Conservation (phyloP, 2,329 filamentous ascomycete genomes). For the Fusarium verticillioides region DNA sequence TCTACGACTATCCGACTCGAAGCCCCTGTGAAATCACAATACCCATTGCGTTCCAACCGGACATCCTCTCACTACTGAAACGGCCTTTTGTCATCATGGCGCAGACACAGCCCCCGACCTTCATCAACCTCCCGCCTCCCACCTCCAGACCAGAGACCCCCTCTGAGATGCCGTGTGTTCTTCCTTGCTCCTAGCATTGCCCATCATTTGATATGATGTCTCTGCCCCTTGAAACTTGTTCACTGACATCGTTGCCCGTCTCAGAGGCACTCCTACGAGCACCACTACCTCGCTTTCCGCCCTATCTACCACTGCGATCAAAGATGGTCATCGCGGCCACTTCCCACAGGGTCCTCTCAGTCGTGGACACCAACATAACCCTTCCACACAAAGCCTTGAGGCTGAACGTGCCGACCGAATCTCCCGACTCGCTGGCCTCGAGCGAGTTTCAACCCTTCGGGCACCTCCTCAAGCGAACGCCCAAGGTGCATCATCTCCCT, state of each 20-base stretch:
- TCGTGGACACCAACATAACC: constrained; percentile 68
- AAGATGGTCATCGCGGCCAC: constrained; percentile 92
- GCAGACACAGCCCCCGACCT: constrained; percentile 66
- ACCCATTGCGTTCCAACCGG: not conserved
- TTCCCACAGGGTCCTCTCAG: constrained; percentile 66
- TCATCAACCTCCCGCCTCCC: constrained; percentile 86
- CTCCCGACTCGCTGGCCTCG: constrained; percentile 91
- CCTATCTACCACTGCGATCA: constrained; percentile 93
- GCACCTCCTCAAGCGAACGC: constrained; percentile 54
- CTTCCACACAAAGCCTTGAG: constrained; percentile 78
- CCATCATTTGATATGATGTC: constrained; percentile 3
- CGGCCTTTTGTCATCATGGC: constrained; percentile 47
- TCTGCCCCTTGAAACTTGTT: not conserved
- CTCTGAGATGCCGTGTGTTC: constrained; percentile 85
- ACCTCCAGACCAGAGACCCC: constrained; percentile 86
- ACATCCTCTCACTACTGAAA: not conserved
- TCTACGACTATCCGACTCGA: not conserved
- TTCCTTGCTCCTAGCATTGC: constrained; percentile 17
- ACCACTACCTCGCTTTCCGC: constrained; percentile 91
- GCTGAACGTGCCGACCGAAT: constrained; percentile 95
- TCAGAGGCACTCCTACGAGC: constrained; percentile 90
- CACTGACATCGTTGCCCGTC: constrained; percentile 25
- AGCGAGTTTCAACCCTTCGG: constrained; percentile 83
- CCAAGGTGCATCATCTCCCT: constrained; percentile 53
- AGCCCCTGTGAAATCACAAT: not conserved